Evolutionary conservation across 2,329 filamentous ascomycete species (phyloP).

Genomic region (Fusarium buharicum): DNA sequence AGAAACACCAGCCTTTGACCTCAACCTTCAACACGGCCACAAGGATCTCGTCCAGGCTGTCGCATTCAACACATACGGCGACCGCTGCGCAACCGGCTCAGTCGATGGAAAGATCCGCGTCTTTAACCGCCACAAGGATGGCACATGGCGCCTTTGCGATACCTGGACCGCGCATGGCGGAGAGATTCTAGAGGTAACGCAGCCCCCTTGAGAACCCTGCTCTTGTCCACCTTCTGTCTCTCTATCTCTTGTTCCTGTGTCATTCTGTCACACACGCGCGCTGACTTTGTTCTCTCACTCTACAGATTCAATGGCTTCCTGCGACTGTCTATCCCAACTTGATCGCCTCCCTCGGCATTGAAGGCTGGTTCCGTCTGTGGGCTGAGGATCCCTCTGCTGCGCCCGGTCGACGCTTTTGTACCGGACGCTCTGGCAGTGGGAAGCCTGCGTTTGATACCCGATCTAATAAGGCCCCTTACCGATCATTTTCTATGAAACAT

Average conservation of each 20-base stretch:
- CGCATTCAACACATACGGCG: conserved; percentile 92
- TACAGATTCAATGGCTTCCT: conserved; percentile 90
- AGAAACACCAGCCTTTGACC: conserved; percentile 62
- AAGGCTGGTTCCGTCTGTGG: conserved; percentile 92
- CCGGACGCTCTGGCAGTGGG: conserved; percentile 59
- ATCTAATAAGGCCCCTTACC: conserved; percentile 70
- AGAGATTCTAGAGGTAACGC: conserved; percentile 83
- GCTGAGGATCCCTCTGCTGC: conserved; percentile 86
- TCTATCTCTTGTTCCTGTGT: conserved; percentile 18
- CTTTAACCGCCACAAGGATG: conserved; percentile 84
- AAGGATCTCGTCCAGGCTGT: conserved; percentile 84
- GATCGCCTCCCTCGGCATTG: conserved; percentile 87
- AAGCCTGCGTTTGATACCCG: conserved; percentile 67
- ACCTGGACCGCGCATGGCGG: conserved; percentile 91
- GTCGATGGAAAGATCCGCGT: conserved; percentile 94
- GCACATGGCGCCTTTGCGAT: conserved; percentile 82
- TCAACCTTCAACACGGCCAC: conserved; percentile 78
- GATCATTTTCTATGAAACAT: conserved; percentile 85
- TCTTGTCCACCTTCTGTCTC: conserved; percentile 13
- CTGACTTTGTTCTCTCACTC: conserved; percentile 21
- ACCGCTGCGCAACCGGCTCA: conserved; percentile 88
- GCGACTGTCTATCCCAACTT: conserved; percentile 87
- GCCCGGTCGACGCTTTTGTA: conserved; percentile 83
- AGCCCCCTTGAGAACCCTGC: conserved; percentile 36
- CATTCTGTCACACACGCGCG: conserved; percentile 28